phyloP scores from a whole-genome alignment of 2,329 filamentous ascomycete genomes.

The Botrytis medusae region DNA sequence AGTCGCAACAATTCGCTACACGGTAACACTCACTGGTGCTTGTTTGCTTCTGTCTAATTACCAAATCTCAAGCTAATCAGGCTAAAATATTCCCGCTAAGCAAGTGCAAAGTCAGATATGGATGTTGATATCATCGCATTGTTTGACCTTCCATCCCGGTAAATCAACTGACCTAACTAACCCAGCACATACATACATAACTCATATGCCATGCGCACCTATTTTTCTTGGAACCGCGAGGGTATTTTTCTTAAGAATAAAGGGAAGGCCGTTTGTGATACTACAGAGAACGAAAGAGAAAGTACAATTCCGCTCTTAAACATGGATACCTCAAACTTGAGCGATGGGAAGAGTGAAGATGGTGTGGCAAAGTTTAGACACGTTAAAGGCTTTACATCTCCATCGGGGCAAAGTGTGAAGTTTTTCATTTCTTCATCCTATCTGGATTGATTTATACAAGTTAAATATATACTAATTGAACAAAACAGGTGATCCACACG shows the following conservation, averaged over 20 bases:
- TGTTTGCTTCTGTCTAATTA: not conserved
- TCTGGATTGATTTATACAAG: not conserved
- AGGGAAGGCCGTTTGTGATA: not conserved
- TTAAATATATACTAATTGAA: not conserved
- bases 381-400: not conserved
- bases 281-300: slow-evolving; percentile 7
- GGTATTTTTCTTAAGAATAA: not conserved
- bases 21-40: not conserved
- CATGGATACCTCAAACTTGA: slow-evolving; percentile 1
- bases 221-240: not conserved
- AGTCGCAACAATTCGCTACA: not conserved
- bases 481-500: not conserved
- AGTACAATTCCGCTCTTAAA: slow-evolving; percentile 16
- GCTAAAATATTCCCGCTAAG: slow-evolving; percentile 9
- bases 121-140: slow-evolving; percentile 11
- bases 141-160: not conserved
- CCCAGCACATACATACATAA: not conserved
- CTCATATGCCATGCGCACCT: not conserved
- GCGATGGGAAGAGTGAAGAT: not conserved
- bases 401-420: not conserved
- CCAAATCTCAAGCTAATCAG: not conserved
- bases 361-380: not conserved
- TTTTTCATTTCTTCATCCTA: not conserved
- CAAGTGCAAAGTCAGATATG: slow-evolving; percentile 10
- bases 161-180: slow-evolving; percentile 1